These are phyloP conservation scores for Emydomyces testavorans DNA, from an alignment of 2,329 filamentous ascomycete species.

Conservation along the genomic window DNA sequence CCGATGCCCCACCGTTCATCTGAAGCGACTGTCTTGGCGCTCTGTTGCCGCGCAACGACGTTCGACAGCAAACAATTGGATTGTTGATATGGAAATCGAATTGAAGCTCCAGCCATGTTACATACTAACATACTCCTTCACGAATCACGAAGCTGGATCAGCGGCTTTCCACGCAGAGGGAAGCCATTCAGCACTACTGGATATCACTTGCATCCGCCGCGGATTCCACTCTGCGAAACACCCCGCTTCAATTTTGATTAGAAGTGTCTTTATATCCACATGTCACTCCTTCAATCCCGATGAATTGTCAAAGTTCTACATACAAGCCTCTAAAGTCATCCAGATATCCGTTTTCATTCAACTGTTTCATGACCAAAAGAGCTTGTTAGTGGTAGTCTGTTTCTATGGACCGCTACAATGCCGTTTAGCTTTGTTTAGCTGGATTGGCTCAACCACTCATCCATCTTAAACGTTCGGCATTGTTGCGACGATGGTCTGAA, in stretches of 20 bases:
- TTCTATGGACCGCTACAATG: background rate
- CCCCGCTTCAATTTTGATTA: background rate
- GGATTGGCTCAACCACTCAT: background rate
- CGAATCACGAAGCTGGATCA: background rate
- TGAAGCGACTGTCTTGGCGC: background rate
- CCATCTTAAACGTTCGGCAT: background rate
- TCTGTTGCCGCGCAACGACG: conserved; percentile 10
- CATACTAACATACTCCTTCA: too few relatives aligned
- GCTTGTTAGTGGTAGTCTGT: background rate
- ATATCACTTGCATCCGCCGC: background rate
- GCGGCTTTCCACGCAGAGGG: background rate
- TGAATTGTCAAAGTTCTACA: background rate
- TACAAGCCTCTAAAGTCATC: background rate
- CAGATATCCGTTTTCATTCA: background rate
- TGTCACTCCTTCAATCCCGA: background rate
- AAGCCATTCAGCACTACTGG: background rate
- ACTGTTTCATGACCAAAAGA: background rate
- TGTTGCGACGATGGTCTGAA: conserved; percentile 6
- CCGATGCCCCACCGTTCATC: background rate
- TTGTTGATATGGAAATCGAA: background rate
- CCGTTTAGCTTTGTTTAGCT: background rate
- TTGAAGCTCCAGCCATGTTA: conserved; percentile 3
- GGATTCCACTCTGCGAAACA: background rate
- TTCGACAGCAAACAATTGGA: conserved; percentile 9
- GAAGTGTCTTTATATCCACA: background rate